Base-by-base conservation (phyloP, 2,329 filamentous ascomycete species). In the Ascochyta pisi region DNA sequence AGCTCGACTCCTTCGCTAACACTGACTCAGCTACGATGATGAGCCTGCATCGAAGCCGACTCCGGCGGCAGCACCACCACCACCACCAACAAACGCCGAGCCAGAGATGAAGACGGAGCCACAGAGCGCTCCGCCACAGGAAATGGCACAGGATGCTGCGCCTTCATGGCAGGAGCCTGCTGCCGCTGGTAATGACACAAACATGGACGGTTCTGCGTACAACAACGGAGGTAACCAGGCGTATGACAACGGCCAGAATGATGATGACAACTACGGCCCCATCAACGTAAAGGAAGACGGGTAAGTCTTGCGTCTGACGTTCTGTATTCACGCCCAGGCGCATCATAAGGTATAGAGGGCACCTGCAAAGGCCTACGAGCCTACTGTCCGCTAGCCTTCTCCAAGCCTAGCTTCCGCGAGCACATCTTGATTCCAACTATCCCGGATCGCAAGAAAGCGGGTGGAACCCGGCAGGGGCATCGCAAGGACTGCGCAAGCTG, bases 201-300 rank as follows among this genome's bases (percentile, higher is more conserved):
- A 69, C 33, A 75, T 73, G 66, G 68, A 65, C 38, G 69, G 65
- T 12, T 66, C 69, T 9, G 61, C 63, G 37, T 67, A 62, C 55
- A 69, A 72, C 39, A 66, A 60, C 10, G 72, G 70, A 57, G 67
- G 66, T 49, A 62, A 66, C 33, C 67, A 72, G 51, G 63, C 68
- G 6, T 70, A 69, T 34, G 71, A 71, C 54, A 69, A 69, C 44
- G 66, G 60, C 40, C 65, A 66, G 10, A 65, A 71, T 40, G 71
- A 73, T 29, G 74, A 79, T 29, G 76, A 79, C 45, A 76, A 81
- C 51, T 78, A 80, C 57, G 77, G 77, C 31, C 77, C 78, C 57
- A 86, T 90, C 59, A 89, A 88, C 58, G 90, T 93, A 54, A 96
- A 96, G 78, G 91, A 96, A 85, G 91, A 96, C 74, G 91, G 91